Conservation (phyloP, 768 basidiomycete genomes). For the Rhizopogon sp. region DNA sequence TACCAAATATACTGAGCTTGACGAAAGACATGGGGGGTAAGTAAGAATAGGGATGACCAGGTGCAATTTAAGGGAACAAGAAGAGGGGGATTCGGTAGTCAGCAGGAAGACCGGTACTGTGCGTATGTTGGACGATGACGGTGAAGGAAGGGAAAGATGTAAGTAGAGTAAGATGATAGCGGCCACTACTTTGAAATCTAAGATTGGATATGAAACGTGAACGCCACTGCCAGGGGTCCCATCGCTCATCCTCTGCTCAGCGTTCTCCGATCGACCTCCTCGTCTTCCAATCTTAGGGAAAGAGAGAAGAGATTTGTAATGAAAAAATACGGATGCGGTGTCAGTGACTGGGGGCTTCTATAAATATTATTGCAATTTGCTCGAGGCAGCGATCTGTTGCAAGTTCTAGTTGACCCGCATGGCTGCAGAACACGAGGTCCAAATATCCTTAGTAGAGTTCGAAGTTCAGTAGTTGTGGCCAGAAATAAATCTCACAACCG, state of each 20-base stretch:
- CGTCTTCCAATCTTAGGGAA: not conserved
- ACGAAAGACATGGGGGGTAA: slow-evolving; percentile 75
- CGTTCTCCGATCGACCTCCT: not conserved
- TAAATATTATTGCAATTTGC: no score
- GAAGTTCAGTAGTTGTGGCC: not conserved
- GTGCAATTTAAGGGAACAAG: not conserved
- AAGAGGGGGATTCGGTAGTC: not conserved
- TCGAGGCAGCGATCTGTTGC: not conserved
- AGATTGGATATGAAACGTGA: not conserved
- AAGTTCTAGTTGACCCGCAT: not conserved
- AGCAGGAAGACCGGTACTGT: not conserved
- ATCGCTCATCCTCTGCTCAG: no score
- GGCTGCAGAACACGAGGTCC: not conserved
- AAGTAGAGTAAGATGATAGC: slow-evolving; percentile 3
- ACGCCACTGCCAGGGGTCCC: not conserved
- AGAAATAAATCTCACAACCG: not conserved
- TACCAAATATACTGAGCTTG: slow-evolving; percentile 97
- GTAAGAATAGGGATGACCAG: not conserved
- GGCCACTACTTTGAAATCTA: not conserved
- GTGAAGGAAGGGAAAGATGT: slow-evolving; percentile 8
- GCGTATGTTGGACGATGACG: slow-evolving; percentile 8
- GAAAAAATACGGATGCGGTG: not conserved
- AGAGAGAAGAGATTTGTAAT: not conserved
- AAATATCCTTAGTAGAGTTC: no score
- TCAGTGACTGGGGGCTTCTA: not conserved